Evolutionary conservation across 345 rosid genomes (phyloP), one percentile per base, ranked within the genome.

Genomic region (Pugionium cornutum): DNA sequence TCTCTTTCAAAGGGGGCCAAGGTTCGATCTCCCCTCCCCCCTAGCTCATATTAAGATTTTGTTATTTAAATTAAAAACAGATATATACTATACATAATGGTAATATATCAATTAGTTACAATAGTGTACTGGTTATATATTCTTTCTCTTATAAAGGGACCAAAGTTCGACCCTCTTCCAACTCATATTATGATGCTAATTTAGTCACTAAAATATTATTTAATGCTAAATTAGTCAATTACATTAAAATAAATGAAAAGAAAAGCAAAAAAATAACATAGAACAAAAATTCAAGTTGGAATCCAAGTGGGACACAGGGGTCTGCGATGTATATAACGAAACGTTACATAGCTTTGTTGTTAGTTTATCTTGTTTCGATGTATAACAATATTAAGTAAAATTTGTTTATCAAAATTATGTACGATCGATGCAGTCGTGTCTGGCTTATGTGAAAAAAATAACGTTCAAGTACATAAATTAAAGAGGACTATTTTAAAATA

Each of bases 301-400:
- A 74, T 68, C 70, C 66, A 57, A 70, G 79, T 79, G 84, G 83
- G 86, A 46, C 74, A 70, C 4, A 18, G 9, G 56, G 58, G 78
- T 62, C 72, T 73, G 63, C 58, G 53, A 26, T 59, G 72, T 73
- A 73, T 60, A 18, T 47, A 63, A 67, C 4, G 72, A 66, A 62
- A 73, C 62, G 63, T 18, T 67, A n/a, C n/a, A 59, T 53, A 52
- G 42, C 56, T 30, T 52, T 66, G 67, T 73, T 62, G 66, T 59
- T 73, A 50, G 43, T 46, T 43, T 40, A 36, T 39, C 58, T 59
- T 35, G 11, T 53, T 66, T 51, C 40, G 9, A 41, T 59, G 44
- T 40, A 45, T 59, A 44, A 37, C 44, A 5, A 45, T 34, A 33
- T 28, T 32, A 40, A 10, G 39, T 39, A 4, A 18, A 4, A 7